Base-by-base conservation (phyloP, 2,329 filamentous ascomycete genomes). In the Fusarium globosum region DNA sequence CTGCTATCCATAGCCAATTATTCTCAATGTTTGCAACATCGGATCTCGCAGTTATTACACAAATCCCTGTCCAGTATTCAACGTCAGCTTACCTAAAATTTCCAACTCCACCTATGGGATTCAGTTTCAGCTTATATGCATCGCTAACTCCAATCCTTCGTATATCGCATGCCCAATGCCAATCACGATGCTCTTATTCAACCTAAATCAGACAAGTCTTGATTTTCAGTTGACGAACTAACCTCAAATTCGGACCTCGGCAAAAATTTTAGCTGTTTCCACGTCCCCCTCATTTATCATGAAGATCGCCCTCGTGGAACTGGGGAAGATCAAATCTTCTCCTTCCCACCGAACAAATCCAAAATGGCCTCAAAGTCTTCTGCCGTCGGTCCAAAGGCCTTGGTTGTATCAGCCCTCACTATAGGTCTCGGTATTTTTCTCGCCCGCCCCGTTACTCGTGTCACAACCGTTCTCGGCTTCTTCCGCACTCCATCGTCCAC, bases 401-500 rank as follows among this genome's bases (percentile, higher is more conserved):
- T 66, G 8, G 38, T 46, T 0, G 1, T 71, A 0, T 71, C 67
- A 2, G 49, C 52, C 1, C 15, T 71, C 6, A 45, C 41, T 1
- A 42, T 71, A 20, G 45, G 49, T 4, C 20, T 61, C 0, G 61
- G 36, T 1, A 9, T 58, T 4, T n/a, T 67, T 15, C 36, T 71
- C 5, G 61, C 61, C 0, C 45, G 33, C 1, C 68, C 68, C 7
- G 33, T 71, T 7, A 56, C 23, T 5, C 67, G 61, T 13, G 41
- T 53, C 26, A 45, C 67, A 2, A 68, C 64, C 1, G 76, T 82
- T 1, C 30, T 78, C 1, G 82, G 82, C 16, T 20, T 80, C 9
- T 78, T 80, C 35, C 78, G 81, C 20, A 60, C 58, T 14, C 70
- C 72, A 7, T 58, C 45, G 10, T 78, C 73, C 18, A 81, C 76